Percentiles rank a stretch among this genome's conserved stretches.
These are phyloP conservation scores for Dactylellina sp. DNA, from an alignment of 2,329 filamentous ascomycete species.

Conservation along the genomic window DNA sequence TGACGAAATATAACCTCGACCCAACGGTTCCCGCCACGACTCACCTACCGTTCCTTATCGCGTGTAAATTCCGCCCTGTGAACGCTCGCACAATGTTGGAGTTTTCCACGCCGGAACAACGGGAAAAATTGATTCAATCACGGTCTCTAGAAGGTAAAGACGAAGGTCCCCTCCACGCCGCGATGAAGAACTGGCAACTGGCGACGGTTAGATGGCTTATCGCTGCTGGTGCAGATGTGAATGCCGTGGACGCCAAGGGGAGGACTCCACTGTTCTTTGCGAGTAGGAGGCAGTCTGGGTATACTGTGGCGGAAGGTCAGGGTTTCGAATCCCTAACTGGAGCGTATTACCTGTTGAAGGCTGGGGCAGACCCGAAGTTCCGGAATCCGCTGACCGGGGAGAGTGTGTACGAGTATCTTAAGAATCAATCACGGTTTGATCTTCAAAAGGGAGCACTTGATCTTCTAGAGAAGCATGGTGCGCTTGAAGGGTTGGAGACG, in stretches of 20 bases:
- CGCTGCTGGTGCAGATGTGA: slow-evolving; percentile 38
- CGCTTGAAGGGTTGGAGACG: neutral
- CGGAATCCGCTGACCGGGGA: slow-evolving; percentile 24
- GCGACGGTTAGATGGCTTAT: slow-evolving; percentile 23
- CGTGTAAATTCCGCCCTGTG: neutral
- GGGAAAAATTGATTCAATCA: slow-evolving; percentile 3
- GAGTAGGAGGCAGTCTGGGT: slow-evolving; percentile 18
- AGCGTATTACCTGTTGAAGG: slow-evolving; percentile 46
- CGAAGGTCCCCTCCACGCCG: slow-evolving; percentile 20
- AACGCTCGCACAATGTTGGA: slow-evolving; percentile 6
- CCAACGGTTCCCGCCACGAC: slow-evolving; percentile 6
- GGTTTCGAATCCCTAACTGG: slow-evolving; percentile 14
- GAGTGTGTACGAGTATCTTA: slow-evolving; percentile 31
- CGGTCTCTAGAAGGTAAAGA: slow-evolving; percentile 29
- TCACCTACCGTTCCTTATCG: slow-evolving; percentile 19
- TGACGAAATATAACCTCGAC: slow-evolving; percentile 21
- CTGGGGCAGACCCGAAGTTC: slow-evolving; percentile 42
- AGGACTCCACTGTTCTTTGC: slow-evolving; percentile 41
- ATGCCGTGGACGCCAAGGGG: slow-evolving; percentile 37
- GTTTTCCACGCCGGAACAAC: slow-evolving; percentile 14
- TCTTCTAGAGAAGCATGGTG: slow-evolving; percentile 24
- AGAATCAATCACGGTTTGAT: slow-evolving; percentile 16
- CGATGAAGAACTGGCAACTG: slow-evolving; percentile 1
- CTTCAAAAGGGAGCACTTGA: slow-evolving; percentile 22
- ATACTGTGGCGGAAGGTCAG: slow-evolving; percentile 21